These are phyloP conservation scores for Myxozyma sirexii DNA, from an alignment of 805 yeast genomes.

Conservation along the genomic window DNA sequence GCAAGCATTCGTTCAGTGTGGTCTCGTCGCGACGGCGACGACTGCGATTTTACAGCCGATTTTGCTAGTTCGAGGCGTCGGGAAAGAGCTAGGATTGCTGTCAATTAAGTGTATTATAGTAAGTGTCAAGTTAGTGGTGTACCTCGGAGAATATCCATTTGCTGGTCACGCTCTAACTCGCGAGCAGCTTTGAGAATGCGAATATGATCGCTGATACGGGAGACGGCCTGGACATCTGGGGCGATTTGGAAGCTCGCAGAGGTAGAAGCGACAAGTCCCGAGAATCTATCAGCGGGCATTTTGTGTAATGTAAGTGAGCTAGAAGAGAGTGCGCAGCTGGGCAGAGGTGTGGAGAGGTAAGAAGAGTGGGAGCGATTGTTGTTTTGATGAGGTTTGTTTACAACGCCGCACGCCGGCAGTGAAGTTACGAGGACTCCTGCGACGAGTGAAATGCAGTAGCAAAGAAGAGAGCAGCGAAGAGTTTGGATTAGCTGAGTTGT, in stretches of 20 bases:
- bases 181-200: slow-evolving; percentile 30
- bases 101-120: background rate
- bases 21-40: slow-evolving; percentile 14
- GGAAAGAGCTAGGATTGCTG: slow-evolving; percentile 20
- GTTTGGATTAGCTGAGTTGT: too few relatives aligned
- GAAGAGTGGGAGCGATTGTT: background rate
- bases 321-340: background rate
- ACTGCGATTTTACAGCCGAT: slow-evolving; percentile 17
- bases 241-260: slow-evolving; percentile 26
- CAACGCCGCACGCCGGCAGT: slow-evolving; percentile 5
- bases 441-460: too few relatives aligned
- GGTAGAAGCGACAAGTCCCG: slow-evolving; percentile 21
- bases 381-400: slow-evolving; percentile 2
- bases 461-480: too few relatives aligned
- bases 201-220: slow-evolving; percentile 31
- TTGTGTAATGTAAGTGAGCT: background rate
- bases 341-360: background rate
- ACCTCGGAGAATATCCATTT: slow-evolving; percentile 27
- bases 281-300: background rate
- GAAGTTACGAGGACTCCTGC: background rate
- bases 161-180: slow-evolving; percentile 31
- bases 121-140: background rate
- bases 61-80: slow-evolving; percentile 28
- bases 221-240: slow-evolving; percentile 29
- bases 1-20: slow-evolving; percentile 28